Conservation (phyloP, 164 flowering plant species). For the Kingdonia uniflora region DNA sequence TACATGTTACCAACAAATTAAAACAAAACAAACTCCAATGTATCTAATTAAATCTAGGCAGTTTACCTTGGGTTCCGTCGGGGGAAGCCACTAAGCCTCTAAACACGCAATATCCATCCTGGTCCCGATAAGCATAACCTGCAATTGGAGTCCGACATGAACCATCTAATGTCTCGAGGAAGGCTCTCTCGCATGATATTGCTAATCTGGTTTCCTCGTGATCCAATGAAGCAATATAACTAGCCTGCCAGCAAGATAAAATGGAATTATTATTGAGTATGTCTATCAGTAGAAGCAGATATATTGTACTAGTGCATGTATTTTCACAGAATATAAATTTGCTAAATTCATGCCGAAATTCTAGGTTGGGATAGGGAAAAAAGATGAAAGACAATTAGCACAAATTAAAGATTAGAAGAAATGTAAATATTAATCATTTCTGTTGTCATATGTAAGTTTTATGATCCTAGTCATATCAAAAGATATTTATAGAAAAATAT, state of each 20-base stretch:
- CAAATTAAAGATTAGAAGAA: too few relatives aligned
- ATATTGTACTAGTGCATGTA: too few relatives aligned
- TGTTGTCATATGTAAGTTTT: too few relatives aligned
- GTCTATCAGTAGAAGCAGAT: too few relatives aligned
- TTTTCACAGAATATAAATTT: too few relatives aligned
- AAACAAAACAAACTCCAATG: neutral
- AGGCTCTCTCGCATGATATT: slow-evolving; percentile 88
- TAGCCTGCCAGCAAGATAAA: slow-evolving; percentile 38
- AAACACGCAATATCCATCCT: slow-evolving; percentile 68
- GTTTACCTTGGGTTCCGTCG: slow-evolving; percentile 77
- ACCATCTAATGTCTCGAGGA: slow-evolving; percentile 78
- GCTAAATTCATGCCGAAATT: too few relatives aligned
- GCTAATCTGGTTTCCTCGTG: slow-evolving; percentile 96
- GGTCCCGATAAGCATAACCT: slow-evolving; percentile 69
- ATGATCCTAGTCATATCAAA: too few relatives aligned
- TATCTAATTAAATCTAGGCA: neutral
- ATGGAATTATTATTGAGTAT: too few relatives aligned
- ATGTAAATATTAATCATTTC: too few relatives aligned
- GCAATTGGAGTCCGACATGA: slow-evolving; percentile 98
- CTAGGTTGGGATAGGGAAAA: too few relatives aligned
- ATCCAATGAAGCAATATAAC: slow-evolving; percentile 69
- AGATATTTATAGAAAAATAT: too few relatives aligned
- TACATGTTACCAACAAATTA: neutral
- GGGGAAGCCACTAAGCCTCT: slow-evolving; percentile 95
- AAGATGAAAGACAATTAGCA: too few relatives aligned